Conservation (phyloP, 2,329 filamentous ascomycete species). For the Exophiala phaeomuriformis region DNA sequence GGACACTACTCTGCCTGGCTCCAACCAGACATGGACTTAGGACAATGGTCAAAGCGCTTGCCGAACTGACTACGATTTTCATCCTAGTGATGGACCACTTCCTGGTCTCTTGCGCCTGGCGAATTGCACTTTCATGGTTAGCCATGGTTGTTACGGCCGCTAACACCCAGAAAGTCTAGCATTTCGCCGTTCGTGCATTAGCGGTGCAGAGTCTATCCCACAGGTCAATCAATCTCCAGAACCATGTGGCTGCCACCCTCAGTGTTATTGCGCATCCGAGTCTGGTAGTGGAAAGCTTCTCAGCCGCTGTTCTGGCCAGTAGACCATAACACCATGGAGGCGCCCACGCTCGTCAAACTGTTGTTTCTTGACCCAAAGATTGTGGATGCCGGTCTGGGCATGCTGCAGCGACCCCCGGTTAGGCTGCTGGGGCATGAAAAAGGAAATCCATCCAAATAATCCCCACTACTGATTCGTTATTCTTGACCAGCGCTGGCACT, state of each 20-base stretch:
- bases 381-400: too few relatives aligned
- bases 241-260: slow-evolving; percentile 25
- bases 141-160: slow-evolving; percentile 6
- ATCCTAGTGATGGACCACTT: background rate
- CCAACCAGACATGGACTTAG: background rate
- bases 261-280: background rate
- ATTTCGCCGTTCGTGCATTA: slow-evolving; percentile 7
- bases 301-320: background rate
- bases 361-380: background rate
- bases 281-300: background rate
- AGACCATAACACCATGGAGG: background rate
- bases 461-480: background rate
- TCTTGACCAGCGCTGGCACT: slow-evolving; percentile 8
- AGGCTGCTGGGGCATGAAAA: background rate
- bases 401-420: too few relatives aligned
- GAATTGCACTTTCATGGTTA: slow-evolving; percentile 1
- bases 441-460: background rate
- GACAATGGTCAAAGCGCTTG: background rate
- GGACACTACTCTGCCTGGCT: background rate
- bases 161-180: background rate
- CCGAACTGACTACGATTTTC: background rate
- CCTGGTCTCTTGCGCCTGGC: background rate
- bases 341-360: background rate
- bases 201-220: slow-evolving; percentile 2
- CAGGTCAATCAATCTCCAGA: slow-evolving; percentile 26